Evolutionary conservation across 2,329 filamentous ascomycete genomes (phyloP).

Genomic region (Fusarium camptoceras): DNA sequence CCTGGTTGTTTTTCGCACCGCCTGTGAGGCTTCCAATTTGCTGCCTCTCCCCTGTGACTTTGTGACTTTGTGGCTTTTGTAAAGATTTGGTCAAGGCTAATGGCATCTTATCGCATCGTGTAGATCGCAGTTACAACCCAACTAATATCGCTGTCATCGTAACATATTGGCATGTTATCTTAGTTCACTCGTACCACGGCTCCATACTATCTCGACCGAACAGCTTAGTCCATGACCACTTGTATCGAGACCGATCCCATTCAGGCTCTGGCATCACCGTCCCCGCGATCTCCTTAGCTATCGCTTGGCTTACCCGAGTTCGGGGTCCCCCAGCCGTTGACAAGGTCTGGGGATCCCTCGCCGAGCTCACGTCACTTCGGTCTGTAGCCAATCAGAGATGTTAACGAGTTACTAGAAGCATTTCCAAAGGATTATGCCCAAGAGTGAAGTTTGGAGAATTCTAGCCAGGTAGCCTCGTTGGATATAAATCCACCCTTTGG

Average conservation of each 20-base stretch:
- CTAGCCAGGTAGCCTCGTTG: not conserved
- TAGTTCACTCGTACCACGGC: not conserved
- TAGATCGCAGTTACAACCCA: not conserved
- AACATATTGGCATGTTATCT: not conserved
- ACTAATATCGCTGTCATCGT: not conserved
- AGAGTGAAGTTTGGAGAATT: not conserved
- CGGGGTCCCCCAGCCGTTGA: conserved; percentile 12
- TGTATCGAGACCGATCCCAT: not conserved
- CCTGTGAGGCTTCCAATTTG: not conserved
- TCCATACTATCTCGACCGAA: not conserved
- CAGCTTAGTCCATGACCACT: not conserved
- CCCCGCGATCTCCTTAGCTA: conserved; percentile 4
- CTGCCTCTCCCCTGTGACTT: not conserved
- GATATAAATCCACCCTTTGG: not conserved
- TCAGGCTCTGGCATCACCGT: conserved; percentile 1
- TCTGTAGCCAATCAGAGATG: conserved; percentile 13
- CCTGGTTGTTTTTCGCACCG: too few species aligned
- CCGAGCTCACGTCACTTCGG: conserved; percentile 19
- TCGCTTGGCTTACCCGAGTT: conserved; percentile 4
- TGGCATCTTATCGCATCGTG: not conserved
- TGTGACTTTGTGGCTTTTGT: not conserved
- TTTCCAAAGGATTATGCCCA: not conserved
- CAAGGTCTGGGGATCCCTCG: conserved; percentile 17
- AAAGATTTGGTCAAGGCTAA: not conserved
- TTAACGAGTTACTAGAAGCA: not conserved